Percentiles rank a stretch among this genome's conserved stretches.
Evolutionary conservation across 257 asterid species (phyloP).

Genomic region (Solanum neorickii): DNA sequence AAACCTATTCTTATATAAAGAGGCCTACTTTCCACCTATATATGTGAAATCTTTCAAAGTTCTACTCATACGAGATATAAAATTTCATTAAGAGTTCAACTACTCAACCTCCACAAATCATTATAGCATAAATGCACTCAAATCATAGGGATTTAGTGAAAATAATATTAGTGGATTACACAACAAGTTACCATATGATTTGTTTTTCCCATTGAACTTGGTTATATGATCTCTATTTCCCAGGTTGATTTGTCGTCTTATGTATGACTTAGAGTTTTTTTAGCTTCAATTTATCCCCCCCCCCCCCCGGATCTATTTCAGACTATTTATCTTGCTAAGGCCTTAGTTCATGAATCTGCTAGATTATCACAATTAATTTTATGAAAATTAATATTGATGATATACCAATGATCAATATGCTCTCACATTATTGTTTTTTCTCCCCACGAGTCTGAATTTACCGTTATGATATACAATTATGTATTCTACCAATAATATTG

Average conservation of each 20-base stretch:
- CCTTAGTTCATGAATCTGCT: too few species aligned
- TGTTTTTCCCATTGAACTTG: not conserved
- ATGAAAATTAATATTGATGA: not conserved
- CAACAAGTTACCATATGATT: not conserved
- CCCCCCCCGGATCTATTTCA: too few species aligned
- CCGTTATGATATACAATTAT: not conserved
- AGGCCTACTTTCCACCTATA: too few species aligned
- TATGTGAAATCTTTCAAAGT: too few species aligned
- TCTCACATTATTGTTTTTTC: not conserved
- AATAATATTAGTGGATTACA: not conserved
- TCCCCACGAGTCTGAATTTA: not conserved
- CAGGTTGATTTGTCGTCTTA: not conserved
- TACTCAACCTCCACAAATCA: too few species aligned
- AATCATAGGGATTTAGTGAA: not conserved
- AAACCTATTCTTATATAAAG: too few species aligned
- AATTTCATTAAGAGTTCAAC: too few species aligned
- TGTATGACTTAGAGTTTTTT: too few species aligned
- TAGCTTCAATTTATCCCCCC: not conserved
- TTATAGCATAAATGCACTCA: not conserved
- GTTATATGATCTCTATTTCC: not conserved
- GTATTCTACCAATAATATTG: too few species aligned
- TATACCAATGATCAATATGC: not conserved
- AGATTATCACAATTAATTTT: not conserved
- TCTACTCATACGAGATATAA: too few species aligned
- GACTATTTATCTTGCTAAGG: too few species aligned